Base-by-base conservation (phyloP, 2,329 filamentous ascomycete species). In the Paecilomyces sp. region DNA sequence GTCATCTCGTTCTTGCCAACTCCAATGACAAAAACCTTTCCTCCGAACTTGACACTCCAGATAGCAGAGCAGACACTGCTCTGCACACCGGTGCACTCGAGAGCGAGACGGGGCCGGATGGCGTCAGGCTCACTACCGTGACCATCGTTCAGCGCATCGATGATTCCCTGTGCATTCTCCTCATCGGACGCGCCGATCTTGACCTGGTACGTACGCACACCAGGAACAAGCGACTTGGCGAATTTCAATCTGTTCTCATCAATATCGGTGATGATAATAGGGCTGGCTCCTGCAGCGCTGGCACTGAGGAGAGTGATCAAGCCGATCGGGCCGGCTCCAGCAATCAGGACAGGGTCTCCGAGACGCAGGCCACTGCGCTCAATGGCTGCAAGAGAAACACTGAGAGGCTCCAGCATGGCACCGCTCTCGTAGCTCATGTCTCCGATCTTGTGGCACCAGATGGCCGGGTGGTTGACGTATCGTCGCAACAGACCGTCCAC, bases 61-160 rank as follows among this genome's bases (percentile, higher is more conserved):
- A 97, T 93, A 57, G 92, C 91, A 30, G 90, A 83, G 5, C 86
- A 85, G 69, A 97, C 89, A 74, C 88, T 92, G 77, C 87, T 91
- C 81, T 97, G 92, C 15, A 96, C 91, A 56, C 94, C 94, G 0
- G 94, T 97, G 80, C 93, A 97, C 77, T 97, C 93, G 77, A 97
- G 84, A 12, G 87, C 88, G 57, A 96, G 80, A 18, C 87, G 84
- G 0, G 93, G 92, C 77, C 96, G 90, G 65, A 93, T 80, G 28
- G 89, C 90, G 34, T 71, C 69, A 1, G 68, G 63, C 3, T 67
- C 67, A 56, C 67, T 66, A 18, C 69, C 71, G 31, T 71, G 56
- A 18, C 73, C 72, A 50, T 75, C 70, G 33, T 88, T 90, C 67
- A 94, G 88, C 2, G 85, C 80, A 65, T 81, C 79, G 53, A 94